Evolutionary conservation across 2,329 filamentous ascomycete genomes (phyloP), one percentile per base, ranked within the genome.

Genomic region (Periglandula ipomoeae): DNA sequence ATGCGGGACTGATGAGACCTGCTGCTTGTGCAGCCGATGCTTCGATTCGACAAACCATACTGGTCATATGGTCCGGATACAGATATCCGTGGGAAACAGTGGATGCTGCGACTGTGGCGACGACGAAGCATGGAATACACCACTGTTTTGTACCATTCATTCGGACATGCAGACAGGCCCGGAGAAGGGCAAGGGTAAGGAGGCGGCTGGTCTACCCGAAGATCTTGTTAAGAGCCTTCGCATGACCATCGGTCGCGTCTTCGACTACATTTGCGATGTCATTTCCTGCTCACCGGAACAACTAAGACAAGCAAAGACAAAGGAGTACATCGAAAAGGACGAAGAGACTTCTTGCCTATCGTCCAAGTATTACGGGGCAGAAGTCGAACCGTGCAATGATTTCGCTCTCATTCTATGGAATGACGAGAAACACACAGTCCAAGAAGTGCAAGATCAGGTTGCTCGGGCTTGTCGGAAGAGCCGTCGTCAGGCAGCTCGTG

Each of bases 21-120:
- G 91, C 67, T 91, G 93, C 44, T 77, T 98, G 15, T 98, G 93
- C 70, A 89, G 87, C 60, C 84, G 85, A 56, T 98, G 93, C 69
- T 98, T 95, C 64, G 89, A 97, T 61, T 82, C 89, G 23, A 97
- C 91, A 35, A 91, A 98, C 61, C 93, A 98, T 66, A 85, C 88
- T 10, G 90, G 85, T 11, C 93, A 98, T 67, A 87, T 89, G 70
- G 90, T 97, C 48, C 85, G 87, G 59, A 89, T 98, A 50, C 86
- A 78, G 50, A 82, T 95, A 42, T 95, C 89, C 1, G 81, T 86
- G 2, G 91, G 91, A 6, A 95, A 96, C 62, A 93, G 86, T 61
- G 91, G 91, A 40, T 97, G 94, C 70, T 98, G 93, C 67, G 93
- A 98, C 67, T 98, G 93, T 63, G 93, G 93, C 51, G 93, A 98